phyloP scores from a whole-genome alignment of 1,284 basidiomycete genomes.

The Cutaneotrichosporon sp. region DNA sequence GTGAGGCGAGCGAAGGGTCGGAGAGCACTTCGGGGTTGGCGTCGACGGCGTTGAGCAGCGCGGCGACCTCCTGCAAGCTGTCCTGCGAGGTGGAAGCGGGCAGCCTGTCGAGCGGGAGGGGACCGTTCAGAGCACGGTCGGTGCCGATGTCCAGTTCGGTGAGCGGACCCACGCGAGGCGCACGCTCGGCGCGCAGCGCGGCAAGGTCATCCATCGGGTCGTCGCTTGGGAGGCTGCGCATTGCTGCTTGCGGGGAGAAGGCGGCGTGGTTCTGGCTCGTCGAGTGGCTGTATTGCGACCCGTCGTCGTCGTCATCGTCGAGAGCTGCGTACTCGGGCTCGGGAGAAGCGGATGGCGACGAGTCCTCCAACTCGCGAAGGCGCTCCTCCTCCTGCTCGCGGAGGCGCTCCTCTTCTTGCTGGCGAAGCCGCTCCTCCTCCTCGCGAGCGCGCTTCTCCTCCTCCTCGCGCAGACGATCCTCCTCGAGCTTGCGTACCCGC shows the following conservation, averaged over 20 bases:
- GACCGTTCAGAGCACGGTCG: conserved; percentile 2
- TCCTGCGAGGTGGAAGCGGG: background rate
- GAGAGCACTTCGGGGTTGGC: conserved; percentile 20
- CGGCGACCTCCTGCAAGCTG: conserved; percentile 8
- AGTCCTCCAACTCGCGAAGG: conserved; percentile 21
- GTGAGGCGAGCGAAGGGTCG: background rate
- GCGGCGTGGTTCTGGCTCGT: background rate
- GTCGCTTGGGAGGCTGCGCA: background rate
- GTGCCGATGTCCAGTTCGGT: conserved; percentile 11
- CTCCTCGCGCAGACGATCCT: conserved; percentile 26
- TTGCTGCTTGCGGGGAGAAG: background rate
- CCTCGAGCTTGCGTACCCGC: background rate
- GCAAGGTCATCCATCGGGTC: conserved; percentile 13
- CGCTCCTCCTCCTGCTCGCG: conserved; percentile 36
- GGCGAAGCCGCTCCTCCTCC: conserved; percentile 30
- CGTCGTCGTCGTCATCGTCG: conserved; percentile 5
- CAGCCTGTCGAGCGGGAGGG: background rate
- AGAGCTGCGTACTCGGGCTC: conserved; percentile 3
- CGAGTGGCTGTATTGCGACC: background rate
- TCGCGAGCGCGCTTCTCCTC: conserved; percentile 36
- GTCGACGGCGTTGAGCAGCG: conserved; percentile 10
- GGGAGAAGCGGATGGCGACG: background rate
- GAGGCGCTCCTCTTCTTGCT: conserved; percentile 35
- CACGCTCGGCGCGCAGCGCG: background rate
- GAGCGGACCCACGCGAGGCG: background rate